Conservation (phyloP, 148 eudicot species). For the Chenopodium suecicum region DNA sequence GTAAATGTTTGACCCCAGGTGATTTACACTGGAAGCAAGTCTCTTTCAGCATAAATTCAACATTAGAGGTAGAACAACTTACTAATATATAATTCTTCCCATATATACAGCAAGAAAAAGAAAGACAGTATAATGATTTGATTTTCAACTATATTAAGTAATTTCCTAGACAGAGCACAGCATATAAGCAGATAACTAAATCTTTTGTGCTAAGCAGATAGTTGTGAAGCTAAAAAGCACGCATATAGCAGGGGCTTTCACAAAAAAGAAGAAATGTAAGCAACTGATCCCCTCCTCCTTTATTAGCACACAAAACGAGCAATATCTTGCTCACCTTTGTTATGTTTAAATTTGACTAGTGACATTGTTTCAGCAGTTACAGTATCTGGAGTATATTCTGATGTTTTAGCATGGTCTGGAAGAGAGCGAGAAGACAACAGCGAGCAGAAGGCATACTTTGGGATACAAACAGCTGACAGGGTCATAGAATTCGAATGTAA, state of each 20-base stretch:
- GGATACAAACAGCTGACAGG: slow-evolving; percentile 73
- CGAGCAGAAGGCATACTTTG: slow-evolving; percentile 70
- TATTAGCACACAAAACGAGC: not conserved
- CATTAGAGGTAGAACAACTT: slow-evolving; percentile 58
- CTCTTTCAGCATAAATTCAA: slow-evolving; percentile 68
- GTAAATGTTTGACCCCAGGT: slow-evolving; percentile 46
- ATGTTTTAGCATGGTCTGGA: slow-evolving; percentile 79
- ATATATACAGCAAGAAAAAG: not conserved
- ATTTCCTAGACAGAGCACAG: not conserved
- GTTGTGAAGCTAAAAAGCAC: slow-evolving; percentile 85
- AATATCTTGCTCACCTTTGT: slow-evolving; percentile 14
- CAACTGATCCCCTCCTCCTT: not conserved
- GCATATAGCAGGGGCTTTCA: slow-evolving; percentile 92
- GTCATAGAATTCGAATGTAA: slow-evolving; percentile 85
- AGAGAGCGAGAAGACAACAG: slow-evolving; percentile 53
- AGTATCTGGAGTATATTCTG: slow-evolving; percentile 62
- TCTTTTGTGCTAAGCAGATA: slow-evolving; percentile 45
- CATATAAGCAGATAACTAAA: slow-evolving; percentile 1
- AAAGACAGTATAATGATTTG: not conserved
- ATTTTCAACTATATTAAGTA: not conserved
- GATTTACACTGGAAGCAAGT: slow-evolving; percentile 93
- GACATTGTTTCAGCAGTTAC: slow-evolving; percentile 48
- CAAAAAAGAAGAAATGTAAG: slow-evolving; percentile 96
- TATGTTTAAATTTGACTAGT: slow-evolving; percentile 23
- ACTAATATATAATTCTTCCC: not conserved